These are phyloP conservation scores for Colletotrichum cuscutae DNA, from an alignment of 2,329 filamentous ascomycete species.

Conservation along the genomic window DNA sequence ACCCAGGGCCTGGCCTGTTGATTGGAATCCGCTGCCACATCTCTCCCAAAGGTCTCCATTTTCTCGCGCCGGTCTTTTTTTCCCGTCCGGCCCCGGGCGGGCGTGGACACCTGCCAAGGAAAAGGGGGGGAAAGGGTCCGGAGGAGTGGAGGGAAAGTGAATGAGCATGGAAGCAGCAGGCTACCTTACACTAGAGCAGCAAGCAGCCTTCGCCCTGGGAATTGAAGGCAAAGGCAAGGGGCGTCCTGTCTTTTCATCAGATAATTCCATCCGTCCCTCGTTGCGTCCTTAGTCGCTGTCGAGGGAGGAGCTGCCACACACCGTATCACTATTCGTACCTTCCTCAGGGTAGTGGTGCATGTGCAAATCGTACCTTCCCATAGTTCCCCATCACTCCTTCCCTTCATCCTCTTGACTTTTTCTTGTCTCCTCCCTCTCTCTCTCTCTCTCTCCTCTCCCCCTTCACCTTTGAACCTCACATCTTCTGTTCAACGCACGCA, in stretches of 20 bases:
- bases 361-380: neutral
- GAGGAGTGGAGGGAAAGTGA: neutral
- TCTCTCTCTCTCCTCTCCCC: neutral
- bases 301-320: neutral
- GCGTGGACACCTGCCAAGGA: slow-evolving; percentile 20
- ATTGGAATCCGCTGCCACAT: neutral
- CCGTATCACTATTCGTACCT: neutral
- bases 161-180: neutral
- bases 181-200: too few species aligned
- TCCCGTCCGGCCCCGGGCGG: neutral
- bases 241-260: slow-evolving; percentile 18
- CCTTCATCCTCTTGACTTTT: neutral
- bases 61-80: neutral
- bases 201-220: too few species aligned
- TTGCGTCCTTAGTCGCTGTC: neutral
- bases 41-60: neutral
- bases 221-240: neutral
- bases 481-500: neutral
- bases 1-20: slow-evolving; percentile 20
- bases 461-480: neutral
- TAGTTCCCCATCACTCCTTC: neutral
- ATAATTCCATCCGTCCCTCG: neutral
- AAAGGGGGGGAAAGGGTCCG: neutral
- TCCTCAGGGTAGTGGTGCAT: neutral
- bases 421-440: neutral